Evolutionary conservation across 1,284 basidiomycete species (phyloP).

Genomic region (Cutaneotrichosporon sp.): DNA sequence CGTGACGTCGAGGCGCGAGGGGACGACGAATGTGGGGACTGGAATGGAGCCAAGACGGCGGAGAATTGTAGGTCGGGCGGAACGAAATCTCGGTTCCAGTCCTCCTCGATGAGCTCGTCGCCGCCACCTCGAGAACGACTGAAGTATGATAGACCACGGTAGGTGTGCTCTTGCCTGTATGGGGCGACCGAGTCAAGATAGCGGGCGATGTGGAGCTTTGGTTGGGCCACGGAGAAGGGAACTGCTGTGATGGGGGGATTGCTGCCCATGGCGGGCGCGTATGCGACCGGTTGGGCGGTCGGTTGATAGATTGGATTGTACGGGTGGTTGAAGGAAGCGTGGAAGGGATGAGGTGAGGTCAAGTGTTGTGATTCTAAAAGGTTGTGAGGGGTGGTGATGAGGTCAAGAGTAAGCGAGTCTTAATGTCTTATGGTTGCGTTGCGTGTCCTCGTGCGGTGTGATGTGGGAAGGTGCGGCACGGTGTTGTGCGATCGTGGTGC

Average conservation of each 20-base stretch:
- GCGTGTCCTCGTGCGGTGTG: no score
- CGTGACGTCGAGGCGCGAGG: background rate
- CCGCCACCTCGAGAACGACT: constrained; percentile 30
- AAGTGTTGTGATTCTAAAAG: no score
- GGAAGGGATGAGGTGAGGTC: no score
- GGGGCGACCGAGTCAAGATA: constrained; percentile 7
- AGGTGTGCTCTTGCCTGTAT: constrained; percentile 2
- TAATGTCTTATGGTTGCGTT: no score
- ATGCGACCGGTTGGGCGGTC: background rate
- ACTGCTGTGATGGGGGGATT: constrained; percentile 15
- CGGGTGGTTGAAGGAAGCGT: background rate
- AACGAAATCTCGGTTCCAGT: constrained; percentile 5
- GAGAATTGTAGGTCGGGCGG: constrained; percentile 4
- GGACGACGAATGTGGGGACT: background rate
- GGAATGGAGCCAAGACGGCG: no score
- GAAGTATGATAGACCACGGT: constrained; percentile 28
- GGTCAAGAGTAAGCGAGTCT: no score
- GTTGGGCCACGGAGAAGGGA: constrained; percentile 12
- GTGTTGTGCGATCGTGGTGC: no score
- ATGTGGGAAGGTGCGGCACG: no score
- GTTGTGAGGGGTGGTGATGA: no score
- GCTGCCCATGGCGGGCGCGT: constrained; percentile 13
- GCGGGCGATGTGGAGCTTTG: constrained; percentile 13
- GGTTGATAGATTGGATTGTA: background rate
- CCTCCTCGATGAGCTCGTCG: constrained; percentile 34